Base-by-base conservation (phyloP, 192 early-diverging fungal genomes). In the Podila horticola region DNA sequence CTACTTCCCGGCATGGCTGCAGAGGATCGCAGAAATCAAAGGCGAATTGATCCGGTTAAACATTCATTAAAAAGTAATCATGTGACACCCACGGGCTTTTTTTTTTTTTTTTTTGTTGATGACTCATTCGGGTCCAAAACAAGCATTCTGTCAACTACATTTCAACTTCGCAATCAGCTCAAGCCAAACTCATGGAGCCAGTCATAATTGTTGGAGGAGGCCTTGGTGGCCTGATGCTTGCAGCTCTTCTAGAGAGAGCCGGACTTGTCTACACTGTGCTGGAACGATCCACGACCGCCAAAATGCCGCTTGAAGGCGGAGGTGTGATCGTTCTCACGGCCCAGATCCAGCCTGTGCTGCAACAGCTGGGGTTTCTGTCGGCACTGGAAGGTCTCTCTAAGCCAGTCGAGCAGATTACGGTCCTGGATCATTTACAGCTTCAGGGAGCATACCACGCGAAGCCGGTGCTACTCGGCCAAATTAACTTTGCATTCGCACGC, bases 231-330 rank as follows among this genome's bases (percentile, higher is more conserved):
- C 30, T 81, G 28, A 58, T 69, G 7, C 62, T 81, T 33, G 77
- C 66, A 24, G 69, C 73, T 62, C 72, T 72, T 62, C 67, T 81
- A 26, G 77, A 81, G 45, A 36, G 48, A 8, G 77, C 77, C 4
- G 77, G 77, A 19, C 72, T 81, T 58, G 71, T 73, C 41, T 81
- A 81, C 15, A 71, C 65, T 20, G 73, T 73, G 34, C 62, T 81
- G n/a, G 77, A 81, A 31, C 77, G 76, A 15, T 52, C 66, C 3
- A 29, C 76, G 0, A 48, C 38, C 1, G 49, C 70, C 3, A 79
- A 58, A 30, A 67, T 68, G 66, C 76, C 76, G 0, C 58, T 79
- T 1, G 70, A 81, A 41, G 77, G 71, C 9, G 72, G 71, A 22
- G 59, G 71, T 13, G 62, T 81, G 4, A 71, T 71, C 29, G 66